A percentile compares a stretch with the other conserved stretches of the same genome.
phyloP scores from a whole-genome alignment of 2,329 filamentous ascomycete species.

The Delphinella strobiligena region DNA sequence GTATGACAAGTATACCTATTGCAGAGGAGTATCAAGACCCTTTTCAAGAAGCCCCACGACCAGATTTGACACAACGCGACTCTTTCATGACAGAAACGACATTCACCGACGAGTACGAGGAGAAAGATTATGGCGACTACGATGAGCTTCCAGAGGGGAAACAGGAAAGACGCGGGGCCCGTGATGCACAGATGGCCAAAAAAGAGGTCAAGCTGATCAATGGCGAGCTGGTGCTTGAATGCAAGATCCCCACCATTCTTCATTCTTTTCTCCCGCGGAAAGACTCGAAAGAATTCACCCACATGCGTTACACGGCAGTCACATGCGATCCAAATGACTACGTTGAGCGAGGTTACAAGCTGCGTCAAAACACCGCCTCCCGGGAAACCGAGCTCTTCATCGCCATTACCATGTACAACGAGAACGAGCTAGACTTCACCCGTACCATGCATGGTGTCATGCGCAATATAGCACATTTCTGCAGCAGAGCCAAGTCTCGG shows the following conservation, averaged over 20 bases:
- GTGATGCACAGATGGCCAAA: constrained; percentile 75
- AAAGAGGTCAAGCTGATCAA: constrained; percentile 96
- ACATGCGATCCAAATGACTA: constrained; percentile 96
- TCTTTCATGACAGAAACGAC: constrained; percentile 52
- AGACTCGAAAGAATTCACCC: constrained; percentile 91
- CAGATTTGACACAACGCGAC: constrained; percentile 49
- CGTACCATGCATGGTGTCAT: constrained; percentile 98
- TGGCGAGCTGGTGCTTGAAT: constrained; percentile 92
- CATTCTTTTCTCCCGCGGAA: constrained; percentile 92
- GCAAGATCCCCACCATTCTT: constrained; percentile 96
- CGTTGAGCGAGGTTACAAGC: constrained; percentile 73
- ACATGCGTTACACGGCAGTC: constrained; percentile 98
- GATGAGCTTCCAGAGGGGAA: constrained; percentile 77
- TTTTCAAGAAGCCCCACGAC: constrained; percentile 50
- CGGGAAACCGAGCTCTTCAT: constrained; percentile 94
- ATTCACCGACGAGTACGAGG: constrained; percentile 43
- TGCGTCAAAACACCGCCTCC: constrained; percentile 73
- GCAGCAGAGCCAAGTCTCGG: constrained; percentile 77
- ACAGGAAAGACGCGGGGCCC: constrained; percentile 76
- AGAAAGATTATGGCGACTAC: constrained; percentile 56
- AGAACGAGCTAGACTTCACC: constrained; percentile 92
- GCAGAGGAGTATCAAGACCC: constrained; percentile 51
- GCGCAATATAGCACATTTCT: constrained; percentile 97
- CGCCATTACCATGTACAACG: constrained; percentile 98
- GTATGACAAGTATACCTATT: constrained; percentile 62